A percentile compares a stretch with the other conserved stretches of the same genome.
Evolutionary conservation across 495 filamentous ascomycete species (phyloP).

Genomic region (Trichoderma virens): DNA sequence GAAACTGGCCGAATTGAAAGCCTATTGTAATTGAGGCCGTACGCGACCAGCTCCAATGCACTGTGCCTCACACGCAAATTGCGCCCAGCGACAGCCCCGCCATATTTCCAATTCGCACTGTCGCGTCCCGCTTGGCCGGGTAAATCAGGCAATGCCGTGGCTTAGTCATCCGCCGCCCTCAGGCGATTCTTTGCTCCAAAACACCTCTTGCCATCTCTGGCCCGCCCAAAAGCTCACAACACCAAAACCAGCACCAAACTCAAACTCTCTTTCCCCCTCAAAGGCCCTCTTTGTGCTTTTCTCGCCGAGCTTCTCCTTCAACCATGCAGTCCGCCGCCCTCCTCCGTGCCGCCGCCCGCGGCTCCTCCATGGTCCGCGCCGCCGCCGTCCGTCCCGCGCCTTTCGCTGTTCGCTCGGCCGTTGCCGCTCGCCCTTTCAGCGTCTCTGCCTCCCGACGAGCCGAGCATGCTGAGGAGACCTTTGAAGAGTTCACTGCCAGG

Average conservation of each 20-base stretch:
- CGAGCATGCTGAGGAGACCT: slow-evolving; percentile 79
- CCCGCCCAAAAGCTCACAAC: slow-evolving; percentile 2
- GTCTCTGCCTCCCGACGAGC: slow-evolving; percentile 51
- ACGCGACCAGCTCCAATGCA: too few relatives aligned
- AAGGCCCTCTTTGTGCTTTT: slow-evolving; percentile 8
- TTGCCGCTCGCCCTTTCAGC: slow-evolving; percentile 58
- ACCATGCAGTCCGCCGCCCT: slow-evolving; percentile 60
- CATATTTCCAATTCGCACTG: slow-evolving; percentile 5
- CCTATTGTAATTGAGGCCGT: not conserved
- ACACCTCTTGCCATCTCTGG: not conserved
- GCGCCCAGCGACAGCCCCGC: not conserved
- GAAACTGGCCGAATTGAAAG: not conserved
- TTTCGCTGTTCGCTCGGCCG: slow-evolving; percentile 30
- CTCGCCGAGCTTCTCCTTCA: not conserved
- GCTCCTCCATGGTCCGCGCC: slow-evolving; percentile 55
- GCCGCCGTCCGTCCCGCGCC: slow-evolving; percentile 50
- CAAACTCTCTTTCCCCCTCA: slow-evolving; percentile 11
- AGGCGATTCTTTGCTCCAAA: slow-evolving; percentile 6
- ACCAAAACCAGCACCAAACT: not conserved
- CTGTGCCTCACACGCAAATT: too few relatives aligned
- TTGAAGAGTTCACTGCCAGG: slow-evolving; percentile 98
- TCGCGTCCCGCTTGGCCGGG: not conserved
- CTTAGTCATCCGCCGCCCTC: slow-evolving; percentile 10
- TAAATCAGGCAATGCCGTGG: slow-evolving; percentile 3
- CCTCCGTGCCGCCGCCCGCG: slow-evolving; percentile 63